phyloP scores from a whole-genome alignment of 2,329 filamentous ascomycete species.

The Pestalotiopsis sp. region DNA sequence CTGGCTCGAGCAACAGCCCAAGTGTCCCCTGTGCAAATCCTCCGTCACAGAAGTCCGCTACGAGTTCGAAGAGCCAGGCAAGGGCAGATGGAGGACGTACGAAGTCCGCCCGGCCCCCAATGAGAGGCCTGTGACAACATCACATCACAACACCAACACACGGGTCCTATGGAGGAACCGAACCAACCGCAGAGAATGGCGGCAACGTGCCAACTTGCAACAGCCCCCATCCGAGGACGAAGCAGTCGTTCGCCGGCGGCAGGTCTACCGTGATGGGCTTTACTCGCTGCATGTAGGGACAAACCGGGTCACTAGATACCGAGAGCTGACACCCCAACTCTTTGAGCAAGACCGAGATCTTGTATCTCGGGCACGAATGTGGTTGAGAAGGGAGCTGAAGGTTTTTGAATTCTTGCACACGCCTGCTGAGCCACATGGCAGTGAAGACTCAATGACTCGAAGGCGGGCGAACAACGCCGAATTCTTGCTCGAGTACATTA shows the following conservation, averaged over 20 bases:
- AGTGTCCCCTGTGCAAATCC: constrained; percentile 79
- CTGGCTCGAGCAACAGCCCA: constrained; percentile 75
- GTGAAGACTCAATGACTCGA: constrained; percentile 27
- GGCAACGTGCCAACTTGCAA: constrained; percentile 17
- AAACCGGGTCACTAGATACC: constrained; percentile 77
- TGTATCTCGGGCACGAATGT: constrained; percentile 76
- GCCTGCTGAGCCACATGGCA: constrained; percentile 24
- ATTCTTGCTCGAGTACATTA: constrained; percentile 83
- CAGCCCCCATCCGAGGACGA: constrained; percentile 30
- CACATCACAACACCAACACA: not conserved
- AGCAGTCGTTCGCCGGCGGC: constrained; percentile 61
- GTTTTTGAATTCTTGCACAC: constrained; percentile 75
- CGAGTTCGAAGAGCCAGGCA: constrained; percentile 54
- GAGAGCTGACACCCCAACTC: constrained; percentile 68
- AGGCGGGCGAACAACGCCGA: constrained; percentile 72
- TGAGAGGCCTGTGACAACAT: not conserved
- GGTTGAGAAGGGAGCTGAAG: constrained; percentile 80
- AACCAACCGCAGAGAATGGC: constrained; percentile 7
- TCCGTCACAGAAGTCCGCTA: constrained; percentile 64
- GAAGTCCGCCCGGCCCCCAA: constrained; percentile 33
- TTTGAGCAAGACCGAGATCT: constrained; percentile 69
- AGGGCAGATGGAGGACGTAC: constrained; percentile 60
- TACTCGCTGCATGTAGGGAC: constrained; percentile 84
- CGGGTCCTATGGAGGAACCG: constrained; percentile 11
- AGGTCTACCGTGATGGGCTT: constrained; percentile 72